These are phyloP conservation scores for Verticillium albo-atrum DNA, from an alignment of 2,329 filamentous ascomycete species.

Conservation along the genomic window DNA sequence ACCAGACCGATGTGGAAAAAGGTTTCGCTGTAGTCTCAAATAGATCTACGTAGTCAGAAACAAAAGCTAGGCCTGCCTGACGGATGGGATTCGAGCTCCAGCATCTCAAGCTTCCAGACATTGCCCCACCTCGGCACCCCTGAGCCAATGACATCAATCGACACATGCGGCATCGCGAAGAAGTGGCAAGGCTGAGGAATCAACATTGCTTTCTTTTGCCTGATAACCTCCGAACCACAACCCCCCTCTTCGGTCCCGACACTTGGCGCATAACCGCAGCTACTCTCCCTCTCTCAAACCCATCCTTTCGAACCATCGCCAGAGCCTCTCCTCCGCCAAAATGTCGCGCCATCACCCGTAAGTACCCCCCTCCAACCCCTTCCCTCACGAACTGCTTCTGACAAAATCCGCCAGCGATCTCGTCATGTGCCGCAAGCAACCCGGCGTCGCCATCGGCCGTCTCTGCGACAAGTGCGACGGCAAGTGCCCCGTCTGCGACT, in stretches of 20 bases:
- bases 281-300: constrained; percentile 1
- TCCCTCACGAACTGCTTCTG: constrained; percentile 14
- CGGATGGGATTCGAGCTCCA: background rate
- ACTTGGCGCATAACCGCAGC: background rate
- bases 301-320: background rate
- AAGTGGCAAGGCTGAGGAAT: constrained; percentile 43
- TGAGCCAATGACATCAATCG: background rate
- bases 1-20: background rate
- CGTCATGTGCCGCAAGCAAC: constrained; percentile 99
- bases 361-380: constrained; percentile 32
- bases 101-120: background rate
- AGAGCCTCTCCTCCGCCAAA: constrained; percentile 17
- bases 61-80: background rate
- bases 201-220: constrained; percentile 5
- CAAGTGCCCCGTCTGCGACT: constrained; percentile 98
- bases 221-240: constrained; percentile 3
- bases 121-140: background rate
- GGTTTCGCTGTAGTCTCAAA: background rate
- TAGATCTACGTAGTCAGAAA: no score
- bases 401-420: constrained; percentile 62
- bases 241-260: constrained; percentile 9
- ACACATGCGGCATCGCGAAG: constrained; percentile 8
- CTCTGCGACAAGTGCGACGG: constrained; percentile 99
- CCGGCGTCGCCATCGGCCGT: constrained; percentile 95
- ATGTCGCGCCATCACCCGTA: constrained; percentile 96